Evolutionary conservation across 2,329 filamentous ascomycete genomes (phyloP), one percentile per base, ranked within the genome.

Genomic region (Xylaria sp.): DNA sequence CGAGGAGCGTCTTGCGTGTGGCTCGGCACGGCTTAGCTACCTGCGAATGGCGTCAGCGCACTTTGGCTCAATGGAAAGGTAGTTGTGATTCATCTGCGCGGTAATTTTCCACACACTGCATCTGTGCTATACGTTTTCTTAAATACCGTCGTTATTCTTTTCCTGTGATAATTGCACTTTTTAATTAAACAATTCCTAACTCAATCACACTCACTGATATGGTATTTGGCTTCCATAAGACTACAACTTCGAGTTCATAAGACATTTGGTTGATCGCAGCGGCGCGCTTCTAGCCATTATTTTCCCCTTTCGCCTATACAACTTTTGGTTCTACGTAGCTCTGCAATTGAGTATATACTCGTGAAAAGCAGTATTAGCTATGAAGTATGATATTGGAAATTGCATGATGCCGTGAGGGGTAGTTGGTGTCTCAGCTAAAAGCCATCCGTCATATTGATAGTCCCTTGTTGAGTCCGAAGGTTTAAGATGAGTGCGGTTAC

Each of bases 11-110:
- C 15, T 61, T 31, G 48, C 7, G 25, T 56, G 52, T 65, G 61
- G 56, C 66, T 68, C 50, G n/a, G 66, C 48, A 18, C 25, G 58
- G 61, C 54, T 59, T 55, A 46, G 39, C 55, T 58, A 37, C 48
- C 31, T 25, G 37, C n/a, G 20, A 23, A 62, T 62, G 59, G 39
- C 65, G 65, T 37, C 34, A 67, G 59, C 59, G 28, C 8, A 63
- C 41, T 57, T 41, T 34, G 37, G 39, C 20, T 41, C 39, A 56
- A 23, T 61, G 15, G 18, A 55, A 18, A 25, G 20, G n/a, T 44
- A 23, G 48, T 28, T 28, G 28, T 28, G 28, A 4, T 28, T 28
- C 28, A 15, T 39, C 28, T 51, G 12, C 13, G 23, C 56, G 37
- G 41, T 37, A 28, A 28, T 48, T 37, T 56, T 37, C 31, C 46